phyloP scores from a whole-genome alignment of 2,329 filamentous ascomycete genomes.

The Xylaria sp. region DNA sequence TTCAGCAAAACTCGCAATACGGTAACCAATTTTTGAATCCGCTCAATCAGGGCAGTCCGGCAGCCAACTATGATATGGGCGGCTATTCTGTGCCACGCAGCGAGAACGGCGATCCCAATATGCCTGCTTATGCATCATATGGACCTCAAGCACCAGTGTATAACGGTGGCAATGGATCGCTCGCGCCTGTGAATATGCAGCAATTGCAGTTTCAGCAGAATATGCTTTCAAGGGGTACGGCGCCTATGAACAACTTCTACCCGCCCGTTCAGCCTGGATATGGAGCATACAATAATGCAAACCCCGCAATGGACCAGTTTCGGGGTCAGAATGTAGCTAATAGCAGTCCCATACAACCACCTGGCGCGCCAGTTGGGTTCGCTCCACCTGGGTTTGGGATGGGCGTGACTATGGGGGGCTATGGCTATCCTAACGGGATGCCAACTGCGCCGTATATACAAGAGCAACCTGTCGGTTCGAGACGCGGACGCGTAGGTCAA shows the following conservation, averaged over 20 bases:
- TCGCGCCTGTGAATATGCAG: slow-evolving; percentile 57
- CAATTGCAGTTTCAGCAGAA: slow-evolving; percentile 65
- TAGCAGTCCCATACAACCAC: slow-evolving; percentile 57
- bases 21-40: slow-evolving; percentile 60
- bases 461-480: slow-evolving; percentile 60
- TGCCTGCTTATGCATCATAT: slow-evolving; percentile 57
- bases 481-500: slow-evolving; percentile 64
- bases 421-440: slow-evolving; percentile 52
- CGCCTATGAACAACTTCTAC: slow-evolving; percentile 63
- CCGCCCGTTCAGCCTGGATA: slow-evolving; percentile 61
- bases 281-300: slow-evolving; percentile 56
- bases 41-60: slow-evolving; percentile 49
- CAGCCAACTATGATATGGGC: slow-evolving; percentile 55
- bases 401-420: slow-evolving; percentile 41
- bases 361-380: slow-evolving; percentile 42
- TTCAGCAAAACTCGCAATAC: slow-evolving; percentile 47
- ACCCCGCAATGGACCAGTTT: slow-evolving; percentile 60
- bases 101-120: slow-evolving; percentile 57
- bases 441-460: slow-evolving; percentile 60
- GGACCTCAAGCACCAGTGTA: slow-evolving; percentile 60
- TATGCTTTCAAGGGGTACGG: slow-evolving; percentile 59
- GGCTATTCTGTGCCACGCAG: slow-evolving; percentile 57
- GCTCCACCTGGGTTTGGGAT: slow-evolving; percentile 43
- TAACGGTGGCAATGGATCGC: slow-evolving; percentile 51
- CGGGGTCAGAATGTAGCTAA: slow-evolving; percentile 58